Evolutionary conservation across 192 early-diverging fungal species (phyloP), one percentile per base, ranked within the genome.

Genomic region (Coemansia furcata): DNA sequence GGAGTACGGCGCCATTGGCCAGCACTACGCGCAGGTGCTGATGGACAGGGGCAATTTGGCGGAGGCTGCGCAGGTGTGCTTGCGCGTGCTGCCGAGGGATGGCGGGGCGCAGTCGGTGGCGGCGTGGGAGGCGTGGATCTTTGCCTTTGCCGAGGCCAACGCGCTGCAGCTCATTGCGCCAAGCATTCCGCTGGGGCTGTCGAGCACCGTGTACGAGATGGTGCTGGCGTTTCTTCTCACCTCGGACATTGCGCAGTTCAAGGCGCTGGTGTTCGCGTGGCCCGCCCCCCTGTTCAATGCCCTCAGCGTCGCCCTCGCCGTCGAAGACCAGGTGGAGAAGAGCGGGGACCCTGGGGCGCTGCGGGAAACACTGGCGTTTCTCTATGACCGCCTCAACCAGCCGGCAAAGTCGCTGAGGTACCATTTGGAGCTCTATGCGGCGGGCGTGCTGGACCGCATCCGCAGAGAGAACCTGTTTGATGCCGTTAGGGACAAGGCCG

Each of bases 111-210:
- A 62, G 8, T 40, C 75, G 0, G 63, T 39, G 26, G 72, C 66
- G 29, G 72, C 65, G 0, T 99, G 98, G 98, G 95, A 98, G 67
- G 69, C 87, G 23, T 97, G 95, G 96, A 83, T 98, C 4, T 93
- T 90, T 72, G 86, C 76, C n/a, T 98, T 98, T 83, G 88, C 90
- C 11, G 90, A 95, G 37, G 79, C 87, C 40, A 75, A 88, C 11
- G 84, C 95, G 57, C 78, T 98, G 44, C 75, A 89, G 79, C 86
- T 74, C 17, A 90, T 97, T 59, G 84, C 89, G 1, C 86, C 85
- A 42, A 86, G 81, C 77, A 91, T 99, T 40, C 98, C 98, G 10
- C 72, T 78, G 12, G 76, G 88, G 6, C 82, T 99, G 21, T 87
- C 87, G 19, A 87, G 79, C 52, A 88, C 90, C 0, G 85, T 93